phyloP scores from a whole-genome alignment of 768 basidiomycete species.

The Calocybe cyanea region DNA sequence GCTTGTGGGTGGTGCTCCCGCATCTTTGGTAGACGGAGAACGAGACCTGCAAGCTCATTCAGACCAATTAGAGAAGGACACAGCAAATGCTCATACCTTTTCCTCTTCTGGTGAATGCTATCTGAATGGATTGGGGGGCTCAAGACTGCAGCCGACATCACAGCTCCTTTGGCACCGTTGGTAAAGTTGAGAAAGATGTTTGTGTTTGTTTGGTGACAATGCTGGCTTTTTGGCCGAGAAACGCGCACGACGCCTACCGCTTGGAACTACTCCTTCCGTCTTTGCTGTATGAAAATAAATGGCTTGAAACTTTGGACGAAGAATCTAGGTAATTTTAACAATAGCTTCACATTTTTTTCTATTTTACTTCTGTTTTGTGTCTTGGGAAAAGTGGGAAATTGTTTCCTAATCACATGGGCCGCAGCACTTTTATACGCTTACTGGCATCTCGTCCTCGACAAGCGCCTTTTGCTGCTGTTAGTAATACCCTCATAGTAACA shows the following conservation, averaged over 20 bases:
- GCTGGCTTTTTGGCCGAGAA: not conserved
- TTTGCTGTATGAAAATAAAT: too few species aligned
- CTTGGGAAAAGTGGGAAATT: not conserved
- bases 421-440: slow-evolving; percentile 4
- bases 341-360: too few species aligned
- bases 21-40: slow-evolving; percentile 40
- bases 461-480: not conserved
- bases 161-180: slow-evolving; percentile 4
- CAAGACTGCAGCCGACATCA: slow-evolving; percentile 41
- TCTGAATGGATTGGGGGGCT: slow-evolving; percentile 24
- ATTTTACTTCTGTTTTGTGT: not conserved
- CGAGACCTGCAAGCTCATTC: slow-evolving; percentile 36
- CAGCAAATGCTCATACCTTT: slow-evolving; percentile 32
- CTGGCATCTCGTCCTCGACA: not conserved
- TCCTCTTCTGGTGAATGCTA: slow-evolving; percentile 40
- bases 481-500: not conserved
- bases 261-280: too few species aligned
- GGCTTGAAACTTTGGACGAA: too few species aligned
- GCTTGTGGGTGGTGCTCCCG: slow-evolving; percentile 38
- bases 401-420: slow-evolving; percentile 16
- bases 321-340: too few species aligned
- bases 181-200: slow-evolving; percentile 12
- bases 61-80: not conserved
- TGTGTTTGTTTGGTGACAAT: slow-evolving; percentile 17
- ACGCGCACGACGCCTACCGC: too few species aligned